A percentile compares a stretch with the other conserved stretches of the same genome.
Evolutionary conservation across 2,329 filamentous ascomycete species (phyloP).

Genomic region (Fusarium oligoseptatum): DNA sequence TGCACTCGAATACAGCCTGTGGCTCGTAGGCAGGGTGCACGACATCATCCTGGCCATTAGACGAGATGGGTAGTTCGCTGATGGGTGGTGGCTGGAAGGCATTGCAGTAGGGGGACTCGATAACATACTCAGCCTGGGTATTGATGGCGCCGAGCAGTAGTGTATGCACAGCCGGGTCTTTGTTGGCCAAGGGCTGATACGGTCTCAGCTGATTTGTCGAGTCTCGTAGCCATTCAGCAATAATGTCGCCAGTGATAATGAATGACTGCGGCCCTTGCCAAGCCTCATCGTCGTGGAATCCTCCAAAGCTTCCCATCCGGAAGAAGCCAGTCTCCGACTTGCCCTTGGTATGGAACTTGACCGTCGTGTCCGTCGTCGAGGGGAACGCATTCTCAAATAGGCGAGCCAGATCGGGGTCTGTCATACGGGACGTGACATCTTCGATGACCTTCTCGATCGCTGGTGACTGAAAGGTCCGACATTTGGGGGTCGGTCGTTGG

Average conservation of each 20-base stretch:
- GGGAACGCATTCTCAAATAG: slow-evolving; percentile 97
- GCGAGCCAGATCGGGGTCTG: slow-evolving; percentile 88
- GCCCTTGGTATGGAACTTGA: slow-evolving; percentile 85
- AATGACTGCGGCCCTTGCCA: slow-evolving; percentile 93
- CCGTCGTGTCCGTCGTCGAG: slow-evolving; percentile 85
- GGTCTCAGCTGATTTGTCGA: slow-evolving; percentile 94
- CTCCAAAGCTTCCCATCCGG: slow-evolving; percentile 49
- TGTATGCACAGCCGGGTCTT: slow-evolving; percentile 81
- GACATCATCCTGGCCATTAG: slow-evolving; percentile 84
- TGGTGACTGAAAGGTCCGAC: slow-evolving; percentile 90
- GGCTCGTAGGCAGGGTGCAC: slow-evolving; percentile 92
- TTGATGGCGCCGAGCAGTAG: slow-evolving; percentile 95
- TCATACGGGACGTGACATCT: slow-evolving; percentile 83
- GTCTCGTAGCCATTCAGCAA: slow-evolving; percentile 92
- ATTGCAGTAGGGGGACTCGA: slow-evolving; percentile 96
- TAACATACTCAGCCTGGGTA: slow-evolving; percentile 95
- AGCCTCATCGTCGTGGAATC: slow-evolving; percentile 64
- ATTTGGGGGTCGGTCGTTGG: slow-evolving; percentile 84
- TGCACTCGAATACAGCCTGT: slow-evolving; percentile 93
- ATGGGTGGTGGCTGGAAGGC: slow-evolving; percentile 95
- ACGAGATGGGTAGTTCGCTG: slow-evolving; percentile 77
- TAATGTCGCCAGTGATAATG: slow-evolving; percentile 93
- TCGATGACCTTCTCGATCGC: slow-evolving; percentile 90
- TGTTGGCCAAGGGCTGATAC: slow-evolving; percentile 87
- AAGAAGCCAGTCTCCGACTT: slow-evolving; percentile 56